Conservation (phyloP, 139 green algal genomes). For the Auxenochlorella pyrenoidosa region DNA sequence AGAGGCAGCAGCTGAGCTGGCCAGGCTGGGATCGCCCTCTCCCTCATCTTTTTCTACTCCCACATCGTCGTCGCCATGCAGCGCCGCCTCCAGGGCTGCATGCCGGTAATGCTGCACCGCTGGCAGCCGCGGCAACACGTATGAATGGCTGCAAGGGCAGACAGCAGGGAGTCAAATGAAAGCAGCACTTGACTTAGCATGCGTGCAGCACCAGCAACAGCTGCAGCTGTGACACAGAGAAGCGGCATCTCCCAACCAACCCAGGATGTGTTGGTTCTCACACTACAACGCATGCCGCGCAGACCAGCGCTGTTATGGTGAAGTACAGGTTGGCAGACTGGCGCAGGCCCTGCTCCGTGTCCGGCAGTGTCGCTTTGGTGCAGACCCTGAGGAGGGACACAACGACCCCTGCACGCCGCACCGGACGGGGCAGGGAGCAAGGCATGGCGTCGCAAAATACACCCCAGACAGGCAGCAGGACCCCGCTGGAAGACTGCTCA, state of each 20-base stretch:
- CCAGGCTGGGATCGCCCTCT: not conserved
- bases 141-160: no score
- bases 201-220: no score
- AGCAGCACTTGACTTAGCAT: no score
- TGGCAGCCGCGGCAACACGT: slow-evolving; percentile 13
- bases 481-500: not conserved
- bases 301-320: slow-evolving; percentile 44
- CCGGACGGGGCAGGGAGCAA: not conserved
- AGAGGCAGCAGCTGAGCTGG: not conserved
- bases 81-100: not conserved
- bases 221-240: no score
- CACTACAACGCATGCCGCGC: slow-evolving; percentile 51
- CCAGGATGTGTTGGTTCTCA: slow-evolving; percentile 26
- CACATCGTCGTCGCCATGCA: not conserved
- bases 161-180: no score
- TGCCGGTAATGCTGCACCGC: not conserved
- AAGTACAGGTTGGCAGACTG: slow-evolving; percentile 72
- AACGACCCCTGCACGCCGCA: slow-evolving; percentile 61
- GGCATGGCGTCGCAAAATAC: not conserved
- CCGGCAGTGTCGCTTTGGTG: slow-evolving; percentile 74
- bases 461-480: not conserved
- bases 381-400: slow-evolving; percentile 72
- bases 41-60: not conserved
- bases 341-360: slow-evolving; percentile 50
- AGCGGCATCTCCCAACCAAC: no score